These are phyloP conservation scores for Fonsecaea nubica DNA, from an alignment of 2,329 filamentous ascomycete genomes.

Conservation along the genomic window DNA sequence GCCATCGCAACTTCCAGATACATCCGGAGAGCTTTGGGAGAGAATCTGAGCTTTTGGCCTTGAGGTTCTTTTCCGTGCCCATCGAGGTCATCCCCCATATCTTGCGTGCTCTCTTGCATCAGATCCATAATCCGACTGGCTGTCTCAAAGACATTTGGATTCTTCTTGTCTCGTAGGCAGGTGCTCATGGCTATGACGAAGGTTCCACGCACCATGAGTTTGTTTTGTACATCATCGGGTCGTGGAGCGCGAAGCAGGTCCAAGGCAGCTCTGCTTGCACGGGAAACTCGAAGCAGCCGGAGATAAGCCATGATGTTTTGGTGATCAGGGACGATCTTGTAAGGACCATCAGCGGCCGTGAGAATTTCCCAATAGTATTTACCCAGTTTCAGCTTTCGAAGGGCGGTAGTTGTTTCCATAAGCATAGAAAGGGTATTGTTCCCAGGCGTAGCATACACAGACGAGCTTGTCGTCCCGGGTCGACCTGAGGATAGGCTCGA, in stretches of 20 bases:
- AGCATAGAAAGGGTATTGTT: constrained; percentile 71
- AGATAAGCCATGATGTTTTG: constrained; percentile 75
- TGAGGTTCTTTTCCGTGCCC: neutral
- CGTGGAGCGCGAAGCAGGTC: constrained; percentile 60
- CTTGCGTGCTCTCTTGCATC: constrained; percentile 57
- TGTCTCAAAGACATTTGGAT: constrained; percentile 70
- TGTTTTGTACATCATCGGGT: constrained; percentile 55
- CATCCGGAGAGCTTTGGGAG: constrained; percentile 37
- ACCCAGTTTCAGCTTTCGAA: constrained; percentile 67
- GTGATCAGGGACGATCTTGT: constrained; percentile 72
- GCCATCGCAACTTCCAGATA: constrained; percentile 39
- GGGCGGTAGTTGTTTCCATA: constrained; percentile 67
- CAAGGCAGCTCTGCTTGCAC: constrained; percentile 68
- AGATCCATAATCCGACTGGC: constrained; percentile 69
- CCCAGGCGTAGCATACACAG: constrained; percentile 54
- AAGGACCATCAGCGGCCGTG: constrained; percentile 56
- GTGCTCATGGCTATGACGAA: constrained; percentile 76
- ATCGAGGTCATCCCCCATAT: constrained; percentile 7
- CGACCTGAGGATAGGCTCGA: neutral
- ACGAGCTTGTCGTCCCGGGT: constrained; percentile 2
- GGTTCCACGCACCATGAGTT: constrained; percentile 55
- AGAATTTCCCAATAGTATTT: constrained; percentile 78
- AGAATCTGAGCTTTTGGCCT: constrained; percentile 30
- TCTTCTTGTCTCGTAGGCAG: constrained; percentile 78
- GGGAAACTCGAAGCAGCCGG: constrained; percentile 68